Conservation (phyloP, 768 basidiomycete species). For the Termitomyces sp. region DNA sequence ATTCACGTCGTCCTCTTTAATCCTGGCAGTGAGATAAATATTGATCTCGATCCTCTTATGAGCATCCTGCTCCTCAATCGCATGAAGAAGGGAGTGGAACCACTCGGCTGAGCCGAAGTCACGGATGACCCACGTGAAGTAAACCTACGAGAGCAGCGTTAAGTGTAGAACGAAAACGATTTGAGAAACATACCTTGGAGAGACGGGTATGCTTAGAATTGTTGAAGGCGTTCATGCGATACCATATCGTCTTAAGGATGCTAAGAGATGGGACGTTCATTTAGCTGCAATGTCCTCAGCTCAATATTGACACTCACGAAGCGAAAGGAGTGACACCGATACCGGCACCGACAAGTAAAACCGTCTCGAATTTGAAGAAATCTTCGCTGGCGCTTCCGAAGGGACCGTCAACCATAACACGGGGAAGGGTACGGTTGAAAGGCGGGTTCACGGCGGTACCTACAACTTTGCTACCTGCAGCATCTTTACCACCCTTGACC, state of each 20-base stretch:
- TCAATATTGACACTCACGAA: constrained; percentile 48
- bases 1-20: constrained; percentile 90
- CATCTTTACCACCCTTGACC: constrained; percentile 38
- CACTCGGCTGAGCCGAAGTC: constrained; percentile 87
- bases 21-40: constrained; percentile 87
- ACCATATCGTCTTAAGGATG: constrained; percentile 90
- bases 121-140: constrained; percentile 94
- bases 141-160: constrained; percentile 37
- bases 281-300: background rate
- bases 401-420: constrained; percentile 95
- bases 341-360: constrained; percentile 87
- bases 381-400: constrained; percentile 93
- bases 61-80: constrained; percentile 89
- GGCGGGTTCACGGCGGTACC: constrained; percentile 52
- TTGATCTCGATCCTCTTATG: constrained; percentile 87
- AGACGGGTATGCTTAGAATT: constrained; percentile 71
- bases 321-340: constrained; percentile 98
- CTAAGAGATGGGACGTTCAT: constrained; percentile 26
- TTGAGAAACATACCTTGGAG: constrained; percentile 51
- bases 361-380: constrained; percentile 84
- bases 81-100: constrained; percentile 92
- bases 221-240: constrained; percentile 88
- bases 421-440: constrained; percentile 70
- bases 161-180: background rate
- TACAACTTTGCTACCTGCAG: constrained; percentile 54